These are phyloP conservation scores for Dictyophora rubrovolvata DNA, from an alignment of 768 basidiomycete species.

Conservation along the genomic window DNA sequence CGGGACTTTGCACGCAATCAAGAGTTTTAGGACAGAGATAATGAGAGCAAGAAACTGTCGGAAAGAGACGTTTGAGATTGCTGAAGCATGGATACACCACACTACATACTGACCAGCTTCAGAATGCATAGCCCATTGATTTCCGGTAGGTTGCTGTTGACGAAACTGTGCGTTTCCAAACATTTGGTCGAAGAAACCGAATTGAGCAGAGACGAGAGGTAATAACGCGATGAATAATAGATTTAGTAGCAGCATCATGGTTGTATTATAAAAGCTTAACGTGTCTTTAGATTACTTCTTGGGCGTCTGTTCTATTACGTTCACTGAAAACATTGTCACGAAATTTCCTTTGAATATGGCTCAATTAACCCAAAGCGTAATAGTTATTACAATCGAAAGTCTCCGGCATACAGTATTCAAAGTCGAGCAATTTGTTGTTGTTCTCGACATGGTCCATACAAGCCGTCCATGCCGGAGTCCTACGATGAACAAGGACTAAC, in stretches of 20 bases:
- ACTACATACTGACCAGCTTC: slow-evolving; percentile 50
- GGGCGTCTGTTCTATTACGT: too few species aligned
- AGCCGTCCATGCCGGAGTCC: too few species aligned
- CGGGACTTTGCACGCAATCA: slow-evolving; percentile 50
- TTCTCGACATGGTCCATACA: too few species aligned
- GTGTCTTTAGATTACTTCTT: too few species aligned
- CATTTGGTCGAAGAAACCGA: slow-evolving; percentile 72
- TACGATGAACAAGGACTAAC: too few species aligned
- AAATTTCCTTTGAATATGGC: too few species aligned
- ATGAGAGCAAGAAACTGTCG: slow-evolving; percentile 54
- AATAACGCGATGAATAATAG: slow-evolving; percentile 23
- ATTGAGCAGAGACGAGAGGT: slow-evolving; percentile 47
- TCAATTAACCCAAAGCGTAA: too few species aligned
- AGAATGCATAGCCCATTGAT: slow-evolving; percentile 57
- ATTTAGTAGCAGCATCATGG: not conserved
- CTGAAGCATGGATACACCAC: not conserved
- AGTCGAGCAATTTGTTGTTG: too few species aligned
- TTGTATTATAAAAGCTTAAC: too few species aligned
- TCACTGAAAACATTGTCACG: too few species aligned
- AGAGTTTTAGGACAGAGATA: slow-evolving; percentile 72
- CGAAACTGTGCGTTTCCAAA: slow-evolving; percentile 49
- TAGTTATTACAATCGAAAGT: too few species aligned
- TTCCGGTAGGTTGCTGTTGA: slow-evolving; percentile 43
- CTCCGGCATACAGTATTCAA: too few species aligned
- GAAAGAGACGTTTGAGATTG: not conserved